A percentile compares a stretch with the other conserved stretches of the same genome.
Conservation (phyloP, 2,329 filamentous ascomycete genomes). For the Phialophora tarda region DNA sequence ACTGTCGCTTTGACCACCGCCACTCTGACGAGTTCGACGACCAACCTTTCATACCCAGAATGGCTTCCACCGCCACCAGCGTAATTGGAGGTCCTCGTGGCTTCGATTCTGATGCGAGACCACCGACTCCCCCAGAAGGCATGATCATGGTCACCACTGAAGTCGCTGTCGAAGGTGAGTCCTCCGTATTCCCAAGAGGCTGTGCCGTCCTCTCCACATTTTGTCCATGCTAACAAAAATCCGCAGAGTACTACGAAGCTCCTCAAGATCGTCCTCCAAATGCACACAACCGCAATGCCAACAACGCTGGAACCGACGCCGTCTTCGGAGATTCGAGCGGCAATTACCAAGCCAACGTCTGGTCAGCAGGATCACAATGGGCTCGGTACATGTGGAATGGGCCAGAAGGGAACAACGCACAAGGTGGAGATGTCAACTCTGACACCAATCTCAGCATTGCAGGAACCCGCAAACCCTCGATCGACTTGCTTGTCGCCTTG, state of each 20-base stretch:
- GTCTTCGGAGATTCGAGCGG: conserved; percentile 19
- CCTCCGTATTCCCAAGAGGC: background rate
- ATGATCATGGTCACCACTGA: conserved; percentile 16
- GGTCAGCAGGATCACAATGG: conserved; percentile 11
- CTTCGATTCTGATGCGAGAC: background rate
- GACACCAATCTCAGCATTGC: background rate
- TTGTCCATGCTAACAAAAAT: no score
- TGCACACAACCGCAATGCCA: no score
- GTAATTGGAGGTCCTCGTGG: conserved; percentile 2
- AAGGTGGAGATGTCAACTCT: conserved; percentile 1
- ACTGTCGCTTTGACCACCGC: background rate
- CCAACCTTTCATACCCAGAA: background rate
- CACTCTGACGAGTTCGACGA: background rate
- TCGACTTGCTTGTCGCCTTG: conserved; percentile 20
- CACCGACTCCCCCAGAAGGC: conserved; percentile 13
- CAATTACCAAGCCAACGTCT: conserved; percentile 15
- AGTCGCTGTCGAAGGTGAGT: conserved; percentile 17
- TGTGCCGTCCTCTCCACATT: no score
- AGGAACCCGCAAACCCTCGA: conserved; percentile 15
- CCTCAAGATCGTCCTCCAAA: no score
- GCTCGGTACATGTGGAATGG: conserved; percentile 5
- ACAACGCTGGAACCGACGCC: background rate
- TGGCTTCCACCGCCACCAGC: conserved; percentile 2
- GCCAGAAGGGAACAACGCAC: background rate
- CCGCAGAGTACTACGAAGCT: no score